A percentile compares a stretch with the other conserved stretches of the same genome.
phyloP scores from a whole-genome alignment of 371 early-diverging fungal genomes.

The Basidiobolus meristosporus region DNA sequence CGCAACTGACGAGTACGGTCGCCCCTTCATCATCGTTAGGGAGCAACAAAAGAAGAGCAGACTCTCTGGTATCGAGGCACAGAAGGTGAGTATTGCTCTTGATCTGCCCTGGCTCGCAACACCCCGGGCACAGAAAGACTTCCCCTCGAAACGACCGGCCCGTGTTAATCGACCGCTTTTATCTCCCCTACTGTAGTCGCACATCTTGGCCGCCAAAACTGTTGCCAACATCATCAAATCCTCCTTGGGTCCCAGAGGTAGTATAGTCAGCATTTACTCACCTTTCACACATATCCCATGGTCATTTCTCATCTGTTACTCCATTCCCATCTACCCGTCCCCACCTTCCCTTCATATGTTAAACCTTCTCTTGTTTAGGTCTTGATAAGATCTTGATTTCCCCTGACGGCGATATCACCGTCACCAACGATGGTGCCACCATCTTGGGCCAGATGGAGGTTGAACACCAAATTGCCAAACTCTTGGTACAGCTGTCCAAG shows the following conservation, averaged over 20 bases:
- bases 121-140: not conserved
- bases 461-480: conserved; percentile 96
- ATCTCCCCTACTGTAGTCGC: conserved; percentile 41
- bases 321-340: no score
- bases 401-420: conserved; percentile 97
- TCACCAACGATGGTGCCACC: conserved; percentile 99
- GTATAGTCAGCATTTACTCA: no score
- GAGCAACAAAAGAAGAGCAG: conserved; percentile 83
- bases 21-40: conserved; percentile 90
- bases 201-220: conserved; percentile 92
- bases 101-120: not conserved
- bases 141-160: not conserved
- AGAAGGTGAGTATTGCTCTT: conserved; percentile 43
- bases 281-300: no score
- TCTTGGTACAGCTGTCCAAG: conserved; percentile 94
- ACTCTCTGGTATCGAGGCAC: conserved; percentile 74
- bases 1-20: conserved; percentile 83
- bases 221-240: conserved; percentile 94
- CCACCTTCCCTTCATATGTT: no score
- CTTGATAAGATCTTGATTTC: conserved; percentile 99
- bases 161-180: conserved; percentile 1
- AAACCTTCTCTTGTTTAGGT: conserved; percentile 22
- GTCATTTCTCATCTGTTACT: no score
- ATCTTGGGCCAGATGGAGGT: conserved; percentile 98
- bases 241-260: conserved; percentile 98